Percentiles rank a stretch among this genome's conserved stretches.
These are phyloP conservation scores for Austroboletus niveus DNA, from an alignment of 1,284 basidiomycete genomes.

Conservation along the genomic window DNA sequence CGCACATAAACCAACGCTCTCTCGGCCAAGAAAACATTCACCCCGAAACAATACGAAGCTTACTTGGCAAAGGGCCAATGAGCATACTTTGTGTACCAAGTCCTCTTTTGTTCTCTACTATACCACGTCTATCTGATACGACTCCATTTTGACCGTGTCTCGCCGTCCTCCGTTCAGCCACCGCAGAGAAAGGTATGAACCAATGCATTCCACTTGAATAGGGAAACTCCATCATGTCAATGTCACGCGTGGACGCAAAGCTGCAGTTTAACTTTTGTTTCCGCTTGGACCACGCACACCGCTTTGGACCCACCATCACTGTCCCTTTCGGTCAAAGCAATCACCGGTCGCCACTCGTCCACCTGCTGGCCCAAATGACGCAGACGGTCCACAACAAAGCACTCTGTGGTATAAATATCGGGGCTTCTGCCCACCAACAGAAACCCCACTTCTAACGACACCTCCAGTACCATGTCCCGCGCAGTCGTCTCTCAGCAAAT, in stretches of 20 bases:
- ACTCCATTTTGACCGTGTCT: constrained; percentile 1
- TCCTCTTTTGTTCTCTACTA: constrained; percentile 11
- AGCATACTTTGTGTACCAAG: constrained; percentile 7
- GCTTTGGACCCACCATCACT: neutral
- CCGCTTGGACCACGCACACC: constrained; percentile 9
- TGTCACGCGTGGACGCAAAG: neutral
- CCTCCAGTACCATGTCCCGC: constrained; percentile 9
- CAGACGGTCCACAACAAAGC: neutral
- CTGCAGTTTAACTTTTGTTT: constrained; percentile 4
- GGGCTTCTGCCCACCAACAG: neutral
- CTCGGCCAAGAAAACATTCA: constrained; percentile 63
- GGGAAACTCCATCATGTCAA: neutral
- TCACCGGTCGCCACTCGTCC: neutral
- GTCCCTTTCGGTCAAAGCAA: constrained; percentile 10
- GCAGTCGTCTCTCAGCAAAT: neutral
- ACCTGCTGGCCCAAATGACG: constrained; percentile 6
- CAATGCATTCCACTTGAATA: neutral
- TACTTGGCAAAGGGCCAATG: constrained; percentile 43
- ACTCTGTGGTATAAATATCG: constrained; percentile 12
- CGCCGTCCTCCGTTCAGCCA: neutral
- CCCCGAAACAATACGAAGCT: constrained; percentile 66
- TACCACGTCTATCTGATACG: neutral
- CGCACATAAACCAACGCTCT: neutral
- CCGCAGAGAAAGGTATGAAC: neutral
- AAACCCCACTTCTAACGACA: neutral